Percentiles rank a stretch among this genome's conserved stretches.
phyloP scores from a whole-genome alignment of 2,329 filamentous ascomycete genomes.

The Aspergillus arachidicola region DNA sequence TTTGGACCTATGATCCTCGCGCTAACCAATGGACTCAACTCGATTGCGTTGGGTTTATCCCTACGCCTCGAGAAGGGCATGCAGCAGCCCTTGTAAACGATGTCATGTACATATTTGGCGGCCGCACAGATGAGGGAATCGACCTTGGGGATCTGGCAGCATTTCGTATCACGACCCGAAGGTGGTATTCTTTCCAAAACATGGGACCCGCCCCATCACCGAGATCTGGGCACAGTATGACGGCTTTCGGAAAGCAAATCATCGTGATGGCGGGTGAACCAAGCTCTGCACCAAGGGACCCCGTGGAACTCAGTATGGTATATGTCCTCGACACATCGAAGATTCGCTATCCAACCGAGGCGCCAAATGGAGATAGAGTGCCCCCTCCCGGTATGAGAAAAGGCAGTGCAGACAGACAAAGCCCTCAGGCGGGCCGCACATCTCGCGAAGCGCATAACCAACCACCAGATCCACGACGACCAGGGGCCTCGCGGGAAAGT shows the following conservation, averaged over 20 bases:
- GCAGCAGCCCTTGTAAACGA: constrained; percentile 92
- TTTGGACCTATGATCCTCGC: constrained; percentile 91
- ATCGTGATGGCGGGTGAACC: constrained; percentile 93
- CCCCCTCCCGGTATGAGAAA: constrained; percentile 44
- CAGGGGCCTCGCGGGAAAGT: constrained; percentile 49
- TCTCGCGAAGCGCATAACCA: constrained; percentile 47
- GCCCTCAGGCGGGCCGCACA: constrained; percentile 41
- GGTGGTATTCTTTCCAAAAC: constrained; percentile 99
- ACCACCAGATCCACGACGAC: constrained; percentile 42
- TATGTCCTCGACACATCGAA: constrained; percentile 95
- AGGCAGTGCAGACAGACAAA: constrained; percentile 48
- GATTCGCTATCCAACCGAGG: constrained; percentile 90
- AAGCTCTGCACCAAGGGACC: constrained; percentile 78
- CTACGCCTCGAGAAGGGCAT: constrained; percentile 89
- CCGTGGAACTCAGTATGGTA: constrained; percentile 81
- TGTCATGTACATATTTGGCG: constrained; percentile 99
- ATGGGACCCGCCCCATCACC: constrained; percentile 96
- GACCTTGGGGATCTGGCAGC: constrained; percentile 93
- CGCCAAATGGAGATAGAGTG: constrained; percentile 45
- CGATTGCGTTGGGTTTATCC: constrained; percentile 97
- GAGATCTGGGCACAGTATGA: constrained; percentile 97
- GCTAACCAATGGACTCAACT: constrained; percentile 82
- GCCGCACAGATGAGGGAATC: constrained; percentile 87
- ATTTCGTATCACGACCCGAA: constrained; percentile 75
- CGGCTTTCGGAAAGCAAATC: constrained; percentile 86